phyloP scores from a whole-genome alignment of 78 protist genomes.

The Pigoraptor vietnamica region DNA sequence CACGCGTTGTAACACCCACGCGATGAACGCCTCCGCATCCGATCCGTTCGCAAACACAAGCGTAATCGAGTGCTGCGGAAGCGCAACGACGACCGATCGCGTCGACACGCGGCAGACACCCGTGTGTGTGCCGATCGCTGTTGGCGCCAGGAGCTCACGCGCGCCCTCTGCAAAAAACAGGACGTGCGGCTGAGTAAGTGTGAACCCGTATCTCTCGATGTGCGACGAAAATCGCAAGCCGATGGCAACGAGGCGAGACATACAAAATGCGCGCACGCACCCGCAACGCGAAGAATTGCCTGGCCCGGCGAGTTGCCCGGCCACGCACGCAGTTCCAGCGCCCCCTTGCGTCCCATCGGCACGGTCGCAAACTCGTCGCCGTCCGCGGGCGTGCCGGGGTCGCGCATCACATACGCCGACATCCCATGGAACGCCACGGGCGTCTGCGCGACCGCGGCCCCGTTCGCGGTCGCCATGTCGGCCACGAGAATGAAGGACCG shows the following conservation, averaged over 20 bases:
- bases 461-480: not conserved
- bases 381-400: not conserved
- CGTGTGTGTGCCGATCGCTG: not conserved
- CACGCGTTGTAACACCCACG: not conserved
- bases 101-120: not conserved
- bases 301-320: not conserved
- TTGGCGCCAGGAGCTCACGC: not conserved
- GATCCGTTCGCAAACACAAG: not conserved
- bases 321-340: not conserved
- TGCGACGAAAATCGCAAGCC: no score
- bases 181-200: not conserved
- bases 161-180: not conserved
- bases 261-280: not conserved
- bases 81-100: not conserved
- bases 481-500: not conserved
- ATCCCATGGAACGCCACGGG: not conserved
- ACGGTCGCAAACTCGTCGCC: not conserved
- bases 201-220: not conserved
- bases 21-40: not conserved
- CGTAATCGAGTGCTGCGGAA: not conserved
- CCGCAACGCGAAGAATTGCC: not conserved
- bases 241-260: not conserved
- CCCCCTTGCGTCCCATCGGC: not conserved
- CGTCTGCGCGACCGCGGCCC: no score
- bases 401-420: not conserved